Percentiles rank a stretch among this genome's conserved stretches.
phyloP scores from a whole-genome alignment of 805 yeast species.

The Saccharomycopsis malanga region DNA sequence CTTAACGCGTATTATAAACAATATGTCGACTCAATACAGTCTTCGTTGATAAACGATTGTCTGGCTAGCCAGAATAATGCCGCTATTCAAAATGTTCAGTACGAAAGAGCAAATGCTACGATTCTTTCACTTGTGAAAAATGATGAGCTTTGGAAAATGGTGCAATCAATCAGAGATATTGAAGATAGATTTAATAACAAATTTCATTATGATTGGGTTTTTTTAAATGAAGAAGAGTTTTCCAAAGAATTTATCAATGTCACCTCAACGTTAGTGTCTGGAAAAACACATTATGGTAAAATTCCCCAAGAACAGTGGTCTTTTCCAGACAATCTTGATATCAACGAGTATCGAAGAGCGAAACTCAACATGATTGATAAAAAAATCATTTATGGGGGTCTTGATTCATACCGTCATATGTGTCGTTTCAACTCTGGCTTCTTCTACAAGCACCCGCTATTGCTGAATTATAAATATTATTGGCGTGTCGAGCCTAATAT shows the following conservation, averaged over 20 bases:
- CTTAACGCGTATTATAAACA: no score
- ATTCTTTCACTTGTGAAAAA: slow-evolving; percentile 76
- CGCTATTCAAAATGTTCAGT: no score
- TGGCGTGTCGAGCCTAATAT: slow-evolving; percentile 59
- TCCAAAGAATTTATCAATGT: slow-evolving; percentile 31
- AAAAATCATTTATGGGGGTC: slow-evolving; percentile 38
- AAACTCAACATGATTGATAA: slow-evolving; percentile 26
- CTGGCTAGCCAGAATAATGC: no score
- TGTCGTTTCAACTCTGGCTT: slow-evolving; percentile 69
- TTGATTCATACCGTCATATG: slow-evolving; percentile 51
- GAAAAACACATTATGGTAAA: slow-evolving; percentile 35
- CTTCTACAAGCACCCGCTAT: slow-evolving; percentile 41
- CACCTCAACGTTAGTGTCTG: slow-evolving; percentile 32
- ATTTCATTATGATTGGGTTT: slow-evolving; percentile 89
- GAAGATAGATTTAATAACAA: slow-evolving; percentile 84
- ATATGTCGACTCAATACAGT: no score
- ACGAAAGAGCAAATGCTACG: slow-evolving; percentile 56
- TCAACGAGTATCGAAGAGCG: slow-evolving; percentile 26
- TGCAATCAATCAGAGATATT: slow-evolving; percentile 60
- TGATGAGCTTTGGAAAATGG: slow-evolving; percentile 54
- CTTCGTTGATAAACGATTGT: no score
- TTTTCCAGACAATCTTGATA: slow-evolving; percentile 37
- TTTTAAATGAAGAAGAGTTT: slow-evolving; percentile 42
- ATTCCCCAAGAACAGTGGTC: slow-evolving; percentile 43
- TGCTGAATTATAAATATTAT: slow-evolving; percentile 44